These are phyloP conservation scores for Cordyceps javanica DNA, from an alignment of 2,329 filamentous ascomycete species.

Conservation along the genomic window DNA sequence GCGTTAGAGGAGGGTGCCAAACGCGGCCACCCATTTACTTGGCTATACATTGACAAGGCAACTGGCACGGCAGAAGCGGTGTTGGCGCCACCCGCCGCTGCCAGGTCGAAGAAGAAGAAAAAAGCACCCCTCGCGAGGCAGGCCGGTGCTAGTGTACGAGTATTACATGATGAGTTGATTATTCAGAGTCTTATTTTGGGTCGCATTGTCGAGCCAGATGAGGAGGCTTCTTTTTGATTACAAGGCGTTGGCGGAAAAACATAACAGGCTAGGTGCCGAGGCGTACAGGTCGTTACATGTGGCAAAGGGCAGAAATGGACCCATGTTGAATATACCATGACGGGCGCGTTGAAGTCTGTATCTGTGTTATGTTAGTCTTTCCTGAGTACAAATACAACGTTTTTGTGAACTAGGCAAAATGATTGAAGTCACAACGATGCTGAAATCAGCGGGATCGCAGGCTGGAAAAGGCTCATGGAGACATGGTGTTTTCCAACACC, in stretches of 20 bases:
- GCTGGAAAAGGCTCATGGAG: too few relatives aligned
- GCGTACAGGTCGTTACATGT: not conserved
- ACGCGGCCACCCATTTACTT: slow-evolving; percentile 53
- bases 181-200: slow-evolving; percentile 90
- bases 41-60: slow-evolving; percentile 71
- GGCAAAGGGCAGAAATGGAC: not conserved
- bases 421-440: too few relatives aligned
- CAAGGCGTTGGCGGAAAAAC: not conserved
- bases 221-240: slow-evolving; percentile 27
- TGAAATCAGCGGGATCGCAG: too few relatives aligned
- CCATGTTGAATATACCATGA: not conserved
- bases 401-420: not conserved
- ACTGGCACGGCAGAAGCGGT: slow-evolving; percentile 48
- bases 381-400: not conserved
- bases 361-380: not conserved
- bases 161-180: slow-evolving; percentile 79
- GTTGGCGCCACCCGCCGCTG: slow-evolving; percentile 26
- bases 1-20: slow-evolving; percentile 47
- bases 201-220: slow-evolving; percentile 58
- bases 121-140: slow-evolving; percentile 20
- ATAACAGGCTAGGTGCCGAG: not conserved
- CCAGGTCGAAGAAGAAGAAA: slow-evolving; percentile 34
- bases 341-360: not conserved
- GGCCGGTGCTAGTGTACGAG: slow-evolving; percentile 41
- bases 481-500: too few relatives aligned